Base-by-base conservation (phyloP, 2,329 filamentous ascomycete species). In the Curvularia lunata region DNA sequence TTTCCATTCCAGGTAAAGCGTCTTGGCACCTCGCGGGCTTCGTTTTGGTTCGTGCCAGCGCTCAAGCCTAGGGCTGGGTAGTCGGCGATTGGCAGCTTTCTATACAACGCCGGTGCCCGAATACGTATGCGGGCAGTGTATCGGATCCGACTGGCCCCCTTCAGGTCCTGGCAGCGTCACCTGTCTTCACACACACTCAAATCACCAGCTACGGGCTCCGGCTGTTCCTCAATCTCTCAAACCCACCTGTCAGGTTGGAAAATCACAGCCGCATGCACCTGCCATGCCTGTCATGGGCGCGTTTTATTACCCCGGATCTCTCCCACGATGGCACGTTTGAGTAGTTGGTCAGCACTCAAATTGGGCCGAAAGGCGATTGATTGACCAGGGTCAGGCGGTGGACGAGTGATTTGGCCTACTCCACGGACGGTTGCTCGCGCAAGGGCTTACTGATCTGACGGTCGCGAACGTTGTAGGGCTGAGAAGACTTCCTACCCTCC, bases 391-490 rank as follows among this genome's bases (percentile, higher is more conserved):
- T 41, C 38, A 37, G 32, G 32, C 32, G 32, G 32, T 37, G 32
- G 32, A 37, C 4, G 16, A n/a, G 32, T 37, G 28, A 52, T 19
- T 30, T 41, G 12, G 30, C 58, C 52, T 56, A 49, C 56, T 60
- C 57, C 61, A 59, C 61, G 52, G 58, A 53, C 67, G 67, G 65
- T 61, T 60, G 47, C 58, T 58, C 64, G 66, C 66, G 56, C 66
- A 68, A 69, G 66, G 63, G 67, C 67, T 70, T 64, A 70, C 67
- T 55, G 57, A 59, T 57, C 63, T 59, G 60, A 66, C 23, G 56
- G 60, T 62, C 61, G 49, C 49, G 40, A 45, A 43, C 25, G 30
- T 42, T 52, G 49, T 52, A 52, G 49, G 49, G 49, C 49, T 52
- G 49, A 52, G 40, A 21, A 27, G 19, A 23, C n/a, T 19, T 42